A percentile compares a stretch with the other conserved stretches of the same genome.
Conservation (phyloP, 352 stramenopile species). For the Phytophthora macrochlamydospora region DNA sequence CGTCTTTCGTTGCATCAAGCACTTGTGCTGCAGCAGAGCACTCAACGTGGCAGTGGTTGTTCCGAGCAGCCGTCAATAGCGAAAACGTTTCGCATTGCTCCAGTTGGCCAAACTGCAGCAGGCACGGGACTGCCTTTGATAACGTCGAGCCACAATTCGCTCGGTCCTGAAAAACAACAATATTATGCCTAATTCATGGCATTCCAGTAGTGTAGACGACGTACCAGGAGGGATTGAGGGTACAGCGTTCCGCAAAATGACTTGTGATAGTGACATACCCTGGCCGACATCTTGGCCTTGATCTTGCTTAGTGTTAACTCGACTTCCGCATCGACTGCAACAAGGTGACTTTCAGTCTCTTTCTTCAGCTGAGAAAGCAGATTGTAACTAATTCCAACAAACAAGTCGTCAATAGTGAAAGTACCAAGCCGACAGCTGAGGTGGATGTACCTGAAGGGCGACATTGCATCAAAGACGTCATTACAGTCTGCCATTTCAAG, state of each 20-base stretch:
- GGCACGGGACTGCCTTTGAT: conserved; percentile 17
- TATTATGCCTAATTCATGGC: not conserved
- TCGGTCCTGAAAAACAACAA: conserved; percentile 23
- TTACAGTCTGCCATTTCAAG: conserved; percentile 23
- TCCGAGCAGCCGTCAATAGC: conserved; percentile 12
- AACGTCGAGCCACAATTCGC: conserved; percentile 13
- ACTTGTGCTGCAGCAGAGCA: conserved; percentile 15
- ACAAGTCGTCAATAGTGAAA: not conserved
- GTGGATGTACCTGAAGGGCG: conserved; percentile 40
- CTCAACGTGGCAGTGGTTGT: conserved; percentile 23
- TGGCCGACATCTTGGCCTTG: conserved; percentile 52
- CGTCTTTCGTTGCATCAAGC: conserved; percentile 11
- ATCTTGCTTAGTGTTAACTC: conserved; percentile 34
- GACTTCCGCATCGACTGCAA: conserved; percentile 19
- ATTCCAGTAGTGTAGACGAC: not conserved
- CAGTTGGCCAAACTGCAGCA: conserved; percentile 37
- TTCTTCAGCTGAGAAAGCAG: conserved; percentile 49
- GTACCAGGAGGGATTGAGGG: conserved; percentile 50
- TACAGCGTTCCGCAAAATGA: conserved; percentile 43
- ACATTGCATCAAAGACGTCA: conserved; percentile 23
- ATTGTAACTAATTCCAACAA: conserved; percentile 41
- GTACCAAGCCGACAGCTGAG: not conserved
- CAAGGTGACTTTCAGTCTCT: conserved; percentile 40
- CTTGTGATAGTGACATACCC: conserved; percentile 40
- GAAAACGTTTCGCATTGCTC: conserved; percentile 37